Percentiles rank a stretch among this genome's conserved stretches.
These are phyloP conservation scores for Salvia miltiorrhiza DNA, from an alignment of 257 asterid species.

Conservation along the genomic window DNA sequence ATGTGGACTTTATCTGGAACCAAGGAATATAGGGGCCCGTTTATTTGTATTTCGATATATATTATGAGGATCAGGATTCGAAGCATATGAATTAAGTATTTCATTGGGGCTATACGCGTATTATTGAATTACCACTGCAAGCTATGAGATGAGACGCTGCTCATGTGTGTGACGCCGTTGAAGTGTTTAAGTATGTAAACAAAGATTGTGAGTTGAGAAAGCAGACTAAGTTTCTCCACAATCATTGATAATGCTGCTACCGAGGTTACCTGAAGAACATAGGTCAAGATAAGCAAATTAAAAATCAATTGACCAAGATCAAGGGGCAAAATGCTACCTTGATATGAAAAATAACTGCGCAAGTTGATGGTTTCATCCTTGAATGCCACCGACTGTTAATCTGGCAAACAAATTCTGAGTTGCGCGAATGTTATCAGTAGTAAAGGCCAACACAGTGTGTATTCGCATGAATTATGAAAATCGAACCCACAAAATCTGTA, in stretches of 20 bases:
- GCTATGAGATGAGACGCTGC: not conserved
- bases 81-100: not conserved
- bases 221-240: slow-evolving; percentile 9
- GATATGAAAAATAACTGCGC: not conserved
- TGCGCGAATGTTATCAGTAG: slow-evolving; percentile 45
- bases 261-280: slow-evolving; percentile 23
- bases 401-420: slow-evolving; percentile 55
- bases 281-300: not conserved
- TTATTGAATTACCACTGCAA: not conserved
- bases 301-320: not conserved
- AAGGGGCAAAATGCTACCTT: slow-evolving; percentile 26
- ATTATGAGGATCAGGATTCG: not conserved
- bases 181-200: not conserved
- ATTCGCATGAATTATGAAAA: not conserved
- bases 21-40: not conserved
- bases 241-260: slow-evolving; percentile 9
- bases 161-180: not conserved
- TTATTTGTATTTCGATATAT: not conserved
- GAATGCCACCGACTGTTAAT: slow-evolving; percentile 25
- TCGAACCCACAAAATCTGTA: not conserved
- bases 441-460: slow-evolving; percentile 41
- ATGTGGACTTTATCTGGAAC: not conserved
- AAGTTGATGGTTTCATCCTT: slow-evolving; percentile 24
- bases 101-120: not conserved
- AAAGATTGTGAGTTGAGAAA: not conserved